Evolutionary conservation across 2,329 filamentous ascomycete genomes (phyloP).

Genomic region (Myriosclerotinia curreyana): DNA sequence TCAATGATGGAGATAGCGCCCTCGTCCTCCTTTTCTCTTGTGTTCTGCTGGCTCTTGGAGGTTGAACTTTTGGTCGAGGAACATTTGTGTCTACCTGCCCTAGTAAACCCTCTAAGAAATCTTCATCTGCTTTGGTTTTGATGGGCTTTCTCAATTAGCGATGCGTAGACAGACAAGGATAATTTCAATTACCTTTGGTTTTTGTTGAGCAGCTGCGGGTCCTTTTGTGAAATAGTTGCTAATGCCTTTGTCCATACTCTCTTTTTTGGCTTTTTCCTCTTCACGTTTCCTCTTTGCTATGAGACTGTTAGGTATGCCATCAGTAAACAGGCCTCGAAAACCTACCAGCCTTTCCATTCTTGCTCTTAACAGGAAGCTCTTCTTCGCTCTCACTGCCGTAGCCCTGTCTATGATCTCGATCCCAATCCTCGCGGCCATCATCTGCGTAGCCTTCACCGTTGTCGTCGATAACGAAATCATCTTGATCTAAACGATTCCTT

Average conservation of each 20-base stretch:
- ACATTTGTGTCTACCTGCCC: slow-evolving; percentile 83
- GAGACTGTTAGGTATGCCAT: slow-evolving; percentile 1
- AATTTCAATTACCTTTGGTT: slow-evolving; percentile 67
- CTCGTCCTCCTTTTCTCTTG: slow-evolving; percentile 76
- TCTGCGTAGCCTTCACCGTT: slow-evolving; percentile 96
- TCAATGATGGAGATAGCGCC: slow-evolving; percentile 70
- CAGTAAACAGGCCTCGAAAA: not conserved
- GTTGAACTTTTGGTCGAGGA: slow-evolving; percentile 57
- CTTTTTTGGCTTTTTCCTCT: slow-evolving; percentile 78
- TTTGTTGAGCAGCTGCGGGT: slow-evolving; percentile 61
- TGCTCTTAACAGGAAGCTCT: slow-evolving; percentile 52
- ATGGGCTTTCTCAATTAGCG: slow-evolving; percentile 51
- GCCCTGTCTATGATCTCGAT: slow-evolving; percentile 51
- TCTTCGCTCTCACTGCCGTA: slow-evolving; percentile 76
- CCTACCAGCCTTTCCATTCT: slow-evolving; percentile 45
- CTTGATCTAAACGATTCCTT: slow-evolving; percentile 79
- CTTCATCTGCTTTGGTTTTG: slow-evolving; percentile 82
- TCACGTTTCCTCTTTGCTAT: slow-evolving; percentile 82
- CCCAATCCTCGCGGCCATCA: slow-evolving; percentile 93
- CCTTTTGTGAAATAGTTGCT: slow-evolving; percentile 91
- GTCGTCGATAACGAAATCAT: slow-evolving; percentile 98
- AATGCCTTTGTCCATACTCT: slow-evolving; percentile 87
- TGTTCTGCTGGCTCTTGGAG: slow-evolving; percentile 65
- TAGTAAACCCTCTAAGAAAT: slow-evolving; percentile 80
- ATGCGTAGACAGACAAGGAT: slow-evolving; percentile 30